A percentile compares a stretch with the other conserved stretches of the same genome.
These are phyloP conservation scores for Skeletonema marinoi DNA, from an alignment of 108 stramenopile genomes.

Conservation along the genomic window DNA sequence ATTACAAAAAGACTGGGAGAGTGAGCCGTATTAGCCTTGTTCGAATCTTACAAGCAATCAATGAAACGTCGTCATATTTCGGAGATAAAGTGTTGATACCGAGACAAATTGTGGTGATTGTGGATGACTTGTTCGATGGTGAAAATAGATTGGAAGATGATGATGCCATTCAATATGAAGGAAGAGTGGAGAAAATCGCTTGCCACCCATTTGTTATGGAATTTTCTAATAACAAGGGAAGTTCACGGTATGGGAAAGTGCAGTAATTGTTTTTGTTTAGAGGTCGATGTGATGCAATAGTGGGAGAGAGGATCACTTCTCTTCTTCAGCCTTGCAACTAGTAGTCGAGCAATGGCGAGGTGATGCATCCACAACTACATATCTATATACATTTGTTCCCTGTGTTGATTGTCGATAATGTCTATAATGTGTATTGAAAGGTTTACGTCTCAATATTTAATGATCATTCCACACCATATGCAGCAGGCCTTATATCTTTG, in stretches of 20 bases:
- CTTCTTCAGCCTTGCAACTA: neutral
- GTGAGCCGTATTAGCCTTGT: conserved; percentile 27
- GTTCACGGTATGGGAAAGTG: conserved; percentile 22
- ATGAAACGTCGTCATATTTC: conserved; percentile 57
- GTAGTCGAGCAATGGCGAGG: neutral
- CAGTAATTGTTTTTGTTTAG: neutral
- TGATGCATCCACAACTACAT: neutral
- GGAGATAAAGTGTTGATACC: conserved; percentile 52
- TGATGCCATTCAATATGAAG: conserved; percentile 16
- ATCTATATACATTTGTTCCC: neutral
- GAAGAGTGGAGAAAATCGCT: conserved; percentile 18
- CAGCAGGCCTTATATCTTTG: conserved; percentile 66
- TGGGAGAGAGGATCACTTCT: neutral
- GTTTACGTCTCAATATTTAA: neutral
- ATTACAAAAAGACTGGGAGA: conserved; percentile 24
- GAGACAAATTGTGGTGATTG: conserved; percentile 46
- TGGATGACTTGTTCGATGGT: conserved; percentile 44
- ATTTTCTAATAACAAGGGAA: conserved; percentile 18
- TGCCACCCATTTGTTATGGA: conserved; percentile 24
- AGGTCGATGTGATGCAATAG: neutral
- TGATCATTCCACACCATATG: conserved; percentile 32
- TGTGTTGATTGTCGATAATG: neutral
- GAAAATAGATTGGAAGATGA: conserved; percentile 4
- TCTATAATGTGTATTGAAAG: neutral
- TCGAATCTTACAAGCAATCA: conserved; percentile 48